Base-by-base conservation (phyloP, 352 stramenopile species). In the Pythium dissimile region DNA sequence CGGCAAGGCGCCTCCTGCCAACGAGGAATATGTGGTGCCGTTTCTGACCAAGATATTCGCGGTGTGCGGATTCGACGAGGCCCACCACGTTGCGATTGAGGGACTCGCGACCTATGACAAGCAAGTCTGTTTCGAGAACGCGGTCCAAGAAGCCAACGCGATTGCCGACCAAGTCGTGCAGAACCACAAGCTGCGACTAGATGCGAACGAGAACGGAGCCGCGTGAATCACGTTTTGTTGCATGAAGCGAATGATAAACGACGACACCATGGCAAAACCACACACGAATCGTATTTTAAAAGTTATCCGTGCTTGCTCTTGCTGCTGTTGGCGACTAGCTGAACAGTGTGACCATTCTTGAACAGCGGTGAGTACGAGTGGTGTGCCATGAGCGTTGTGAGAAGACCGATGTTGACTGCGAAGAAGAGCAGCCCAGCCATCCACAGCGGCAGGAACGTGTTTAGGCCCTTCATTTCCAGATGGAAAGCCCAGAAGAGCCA, bases 401-500 rank as follows among this genome's bases (percentile, higher is more conserved):
- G 70, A 55, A 96, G 78, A 24, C 58, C 67, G 13, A 95, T 71
- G 49, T 97, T 97, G 20, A 89, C 83, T 0, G 69, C 63, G 57
- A 97, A 97, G 75, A 97, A 97, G n/a, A 72, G 44, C 23, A 98
- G 66, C 0, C 87, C 86, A 8, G 81, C 78, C 13, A 95, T 23
- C 92, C 92, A 98, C 16, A 97, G 66, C 21, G 60, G 64, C 28
- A 96, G 82, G 57, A 97, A 97, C 13, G 84, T 96, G 62, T 96
- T 95, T 32, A 77, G 35, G 45, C 90, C 90, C 66, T 88, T 72
- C 75, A 98, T 96, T 59, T 98, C 92, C 45, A 98, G 67, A 43
- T 85, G 66, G 62, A 86, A 97, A 5, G 90, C 92, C 76, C 81
- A 95, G 31, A 80, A 95, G 51, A 98, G 67, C 92, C 92, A 98